Conservation (phyloP, 371 early-diverging fungal species). For the Mortierella sp. region DNA sequence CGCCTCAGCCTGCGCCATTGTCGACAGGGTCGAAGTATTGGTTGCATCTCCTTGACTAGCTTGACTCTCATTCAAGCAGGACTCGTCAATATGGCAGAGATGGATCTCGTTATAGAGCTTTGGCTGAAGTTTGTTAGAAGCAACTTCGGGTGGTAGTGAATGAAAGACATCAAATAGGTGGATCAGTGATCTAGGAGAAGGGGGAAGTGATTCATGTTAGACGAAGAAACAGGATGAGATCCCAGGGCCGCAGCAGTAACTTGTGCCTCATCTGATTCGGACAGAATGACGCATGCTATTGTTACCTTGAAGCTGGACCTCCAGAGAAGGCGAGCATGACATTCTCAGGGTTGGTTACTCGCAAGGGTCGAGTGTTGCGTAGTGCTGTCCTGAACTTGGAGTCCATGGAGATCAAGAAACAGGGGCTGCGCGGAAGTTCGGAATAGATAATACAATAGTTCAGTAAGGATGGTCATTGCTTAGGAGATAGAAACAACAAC, state of each 20-base stretch:
- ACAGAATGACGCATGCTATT: not conserved
- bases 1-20: slow-evolving; percentile 35
- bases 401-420: slow-evolving; percentile 71
- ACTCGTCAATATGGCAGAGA: slow-evolving; percentile 49
- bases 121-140: slow-evolving; percentile 40
- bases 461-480: not conserved
- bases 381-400: slow-evolving; percentile 75
- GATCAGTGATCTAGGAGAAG: slow-evolving; percentile 24
- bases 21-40: slow-evolving; percentile 32
- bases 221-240: no score
- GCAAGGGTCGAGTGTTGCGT: slow-evolving; percentile 56
- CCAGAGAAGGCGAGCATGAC: slow-evolving; percentile 89
- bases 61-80: slow-evolving; percentile 19
- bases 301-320: slow-evolving; percentile 82
- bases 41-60: not conserved
- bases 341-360: slow-evolving; percentile 51
- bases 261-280: no score
- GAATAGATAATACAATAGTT: not conserved
- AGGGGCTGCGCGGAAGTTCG: slow-evolving; percentile 51
- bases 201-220: no score
- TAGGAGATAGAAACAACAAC: not conserved
- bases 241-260: no score
- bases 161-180: slow-evolving; percentile 51
- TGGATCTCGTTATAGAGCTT: slow-evolving; percentile 50
- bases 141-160: slow-evolving; percentile 40